Evolutionary conservation across 352 stramenopile genomes (phyloP).

Genomic region (Elongisporangium anandrum): DNA sequence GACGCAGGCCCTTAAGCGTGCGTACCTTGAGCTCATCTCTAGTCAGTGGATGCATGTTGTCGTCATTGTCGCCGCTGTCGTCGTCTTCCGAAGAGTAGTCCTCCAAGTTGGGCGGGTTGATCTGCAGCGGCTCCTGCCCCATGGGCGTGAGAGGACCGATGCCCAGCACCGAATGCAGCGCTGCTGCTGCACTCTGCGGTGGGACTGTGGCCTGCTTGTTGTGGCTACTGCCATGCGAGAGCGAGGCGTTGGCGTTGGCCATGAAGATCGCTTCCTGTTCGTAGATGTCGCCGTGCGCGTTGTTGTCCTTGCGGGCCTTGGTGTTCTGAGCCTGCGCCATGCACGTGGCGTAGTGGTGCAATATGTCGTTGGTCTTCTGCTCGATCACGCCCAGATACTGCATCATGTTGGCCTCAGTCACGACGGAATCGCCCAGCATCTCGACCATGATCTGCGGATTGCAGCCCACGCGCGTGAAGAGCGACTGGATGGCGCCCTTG

Average conservation of each 20-base stretch:
- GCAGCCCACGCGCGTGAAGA: slow-evolving; percentile 83
- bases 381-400: slow-evolving; percentile 94
- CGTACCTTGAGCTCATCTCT: slow-evolving; percentile 90
- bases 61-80: slow-evolving; percentile 82
- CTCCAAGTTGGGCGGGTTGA: slow-evolving; percentile 92
- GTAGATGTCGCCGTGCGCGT: slow-evolving; percentile 18
- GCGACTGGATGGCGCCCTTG: slow-evolving; percentile 74
- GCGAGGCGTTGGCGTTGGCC: slow-evolving; percentile 10
- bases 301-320: slow-evolving; percentile 14
- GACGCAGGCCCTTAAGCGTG: slow-evolving; percentile 81
- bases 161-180: slow-evolving; percentile 72
- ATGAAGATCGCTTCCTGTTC: slow-evolving; percentile 42
- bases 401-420: slow-evolving; percentile 95
- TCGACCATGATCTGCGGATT: slow-evolving; percentile 79
- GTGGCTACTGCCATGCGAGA: slow-evolving; percentile 5
- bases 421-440: slow-evolving; percentile 76
- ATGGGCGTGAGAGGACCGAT: slow-evolving; percentile 84
- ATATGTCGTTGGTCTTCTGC: slow-evolving; percentile 91
- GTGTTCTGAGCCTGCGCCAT: slow-evolving; percentile 33
- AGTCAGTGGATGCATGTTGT: slow-evolving; percentile 87
- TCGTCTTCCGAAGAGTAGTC: slow-evolving; percentile 94
- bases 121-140: slow-evolving; percentile 87
- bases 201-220: slow-evolving; percentile 9
- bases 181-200: slow-evolving; percentile 15
- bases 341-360: slow-evolving; percentile 81